These are phyloP conservation scores for Beauveria asiatica DNA, from an alignment of 2,329 filamentous ascomycete species.

Conservation along the genomic window DNA sequence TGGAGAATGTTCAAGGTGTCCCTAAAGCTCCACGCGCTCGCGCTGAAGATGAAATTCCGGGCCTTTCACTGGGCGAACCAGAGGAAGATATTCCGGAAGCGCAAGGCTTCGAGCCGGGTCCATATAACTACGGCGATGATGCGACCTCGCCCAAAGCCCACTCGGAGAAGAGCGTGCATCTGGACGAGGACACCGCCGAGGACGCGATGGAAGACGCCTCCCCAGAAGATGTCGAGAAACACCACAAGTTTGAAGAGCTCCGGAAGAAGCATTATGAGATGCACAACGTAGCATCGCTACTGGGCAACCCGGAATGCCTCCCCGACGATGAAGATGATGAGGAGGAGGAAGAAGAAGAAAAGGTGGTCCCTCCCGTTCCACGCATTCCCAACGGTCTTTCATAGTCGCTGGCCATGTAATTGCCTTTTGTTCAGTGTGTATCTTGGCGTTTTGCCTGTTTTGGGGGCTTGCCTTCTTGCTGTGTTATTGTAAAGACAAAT, in stretches of 20 bases:
- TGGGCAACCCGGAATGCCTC: conserved; percentile 65
- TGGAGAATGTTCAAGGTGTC: conserved; percentile 21
- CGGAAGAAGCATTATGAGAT: conserved; percentile 99
- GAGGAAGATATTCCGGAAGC: conserved; percentile 57
- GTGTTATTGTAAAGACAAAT: background rate
- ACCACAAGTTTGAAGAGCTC: conserved; percentile 81
- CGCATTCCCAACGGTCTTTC: conserved; percentile 33
- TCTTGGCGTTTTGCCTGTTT: conserved; percentile 1
- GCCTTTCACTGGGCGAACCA: conserved; percentile 84
- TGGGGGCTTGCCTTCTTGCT: background rate
- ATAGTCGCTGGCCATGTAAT: conserved; percentile 14
- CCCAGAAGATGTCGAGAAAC: conserved; percentile 79
- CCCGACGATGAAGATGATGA: conserved; percentile 54
- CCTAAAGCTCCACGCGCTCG: conserved; percentile 29
- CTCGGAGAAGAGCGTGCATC: conserved; percentile 65
- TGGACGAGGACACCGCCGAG: conserved; percentile 56
- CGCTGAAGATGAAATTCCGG: conserved; percentile 72
- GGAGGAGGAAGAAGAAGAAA: conserved; percentile 32
- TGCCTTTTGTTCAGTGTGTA: background rate
- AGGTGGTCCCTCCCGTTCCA: conserved; percentile 33
- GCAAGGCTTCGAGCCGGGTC: conserved; percentile 20
- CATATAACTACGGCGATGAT: background rate
- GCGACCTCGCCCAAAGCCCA: conserved; percentile 28
- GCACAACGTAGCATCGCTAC: conserved; percentile 80
- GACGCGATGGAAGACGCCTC: conserved; percentile 45